Conservation (phyloP, 1,284 basidiomycete genomes). For the Ganoderma boninense region DNA sequence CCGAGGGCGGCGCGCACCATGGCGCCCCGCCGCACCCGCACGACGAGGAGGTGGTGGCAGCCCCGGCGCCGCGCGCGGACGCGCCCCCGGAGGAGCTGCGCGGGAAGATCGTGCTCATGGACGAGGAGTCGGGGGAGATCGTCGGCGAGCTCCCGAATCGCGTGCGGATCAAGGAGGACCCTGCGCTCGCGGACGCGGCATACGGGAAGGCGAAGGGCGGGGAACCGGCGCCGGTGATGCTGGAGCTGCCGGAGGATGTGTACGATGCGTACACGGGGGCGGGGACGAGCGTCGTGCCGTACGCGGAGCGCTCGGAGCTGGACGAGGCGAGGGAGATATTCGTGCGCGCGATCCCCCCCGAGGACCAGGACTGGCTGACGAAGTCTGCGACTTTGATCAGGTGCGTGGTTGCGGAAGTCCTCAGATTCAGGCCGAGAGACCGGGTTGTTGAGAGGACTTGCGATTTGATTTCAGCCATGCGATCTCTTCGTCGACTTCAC, state of each 20-base stretch:
- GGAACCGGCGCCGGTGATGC: conserved; percentile 66
- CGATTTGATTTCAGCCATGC: conserved; percentile 56
- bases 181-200: conserved; percentile 39
- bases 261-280: conserved; percentile 43
- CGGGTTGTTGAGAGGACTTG: not conserved
- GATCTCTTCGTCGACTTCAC: conserved; percentile 72
- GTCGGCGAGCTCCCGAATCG: conserved; percentile 75
- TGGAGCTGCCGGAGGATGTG: conserved; percentile 65
- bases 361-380: conserved; percentile 80
- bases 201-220: conserved; percentile 24
- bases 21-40: conserved; percentile 1
- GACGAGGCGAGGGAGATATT: conserved; percentile 60
- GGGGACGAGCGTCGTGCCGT: conserved; percentile 27
- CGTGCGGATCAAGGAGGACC: conserved; percentile 68
- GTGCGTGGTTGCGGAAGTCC: conserved; percentile 46
- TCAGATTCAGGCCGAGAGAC: no score
- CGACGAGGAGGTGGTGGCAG: not conserved
- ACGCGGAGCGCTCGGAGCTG: conserved; percentile 44
- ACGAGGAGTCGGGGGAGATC: conserved; percentile 79
- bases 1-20: conserved; percentile 25
- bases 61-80: not conserved
- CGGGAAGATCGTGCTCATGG: conserved; percentile 77
- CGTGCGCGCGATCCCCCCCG: conserved; percentile 65
- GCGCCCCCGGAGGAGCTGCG: conserved; percentile 54
- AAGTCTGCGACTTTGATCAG: conserved; percentile 74